Evolutionary conservation across 2,329 filamentous ascomycete genomes (phyloP).

Genomic region (Penicillium sp.): DNA sequence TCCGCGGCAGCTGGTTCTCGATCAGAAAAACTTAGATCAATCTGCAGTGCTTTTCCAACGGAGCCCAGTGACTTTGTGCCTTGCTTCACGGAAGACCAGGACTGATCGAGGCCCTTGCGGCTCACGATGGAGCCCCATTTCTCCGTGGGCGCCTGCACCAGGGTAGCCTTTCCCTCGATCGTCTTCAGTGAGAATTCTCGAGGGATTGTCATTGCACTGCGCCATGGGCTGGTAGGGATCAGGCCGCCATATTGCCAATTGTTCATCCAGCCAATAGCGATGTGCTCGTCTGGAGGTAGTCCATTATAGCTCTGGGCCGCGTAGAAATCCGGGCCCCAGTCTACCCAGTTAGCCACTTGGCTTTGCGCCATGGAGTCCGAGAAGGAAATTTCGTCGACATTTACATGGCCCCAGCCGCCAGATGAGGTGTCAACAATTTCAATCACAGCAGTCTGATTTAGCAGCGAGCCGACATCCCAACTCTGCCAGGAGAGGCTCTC

Average conservation of each 20-base stretch:
- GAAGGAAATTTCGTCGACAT: conserved; percentile 31
- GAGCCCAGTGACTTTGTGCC: conserved; percentile 18
- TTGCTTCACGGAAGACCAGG: conserved; percentile 12
- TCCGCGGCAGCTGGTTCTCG: neutral
- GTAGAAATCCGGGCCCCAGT: conserved; percentile 35
- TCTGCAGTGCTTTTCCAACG: conserved; percentile 22
- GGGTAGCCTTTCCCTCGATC: conserved; percentile 3
- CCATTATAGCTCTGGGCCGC: conserved; percentile 29
- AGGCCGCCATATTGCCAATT: neutral
- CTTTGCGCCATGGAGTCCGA: conserved; percentile 22
- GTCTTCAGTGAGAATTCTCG: neutral
- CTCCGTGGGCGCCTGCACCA: conserved; percentile 22
- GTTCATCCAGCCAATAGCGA: neutral
- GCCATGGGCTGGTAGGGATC: neutral
- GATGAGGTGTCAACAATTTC: neutral
- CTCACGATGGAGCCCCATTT: conserved; percentile 13
- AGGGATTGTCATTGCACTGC: neutral
- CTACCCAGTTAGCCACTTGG: conserved; percentile 31
- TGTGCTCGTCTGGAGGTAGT: conserved; percentile 7
- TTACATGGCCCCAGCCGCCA: conserved; percentile 27
- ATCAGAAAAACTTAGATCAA: conserved; percentile 25
- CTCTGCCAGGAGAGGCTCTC: neutral
- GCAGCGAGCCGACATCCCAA: neutral
- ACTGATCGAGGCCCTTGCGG: neutral
- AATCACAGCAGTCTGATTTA: neutral